phyloP scores from a whole-genome alignment of 768 basidiomycete genomes.

The Phylloporus scabripes region DNA sequence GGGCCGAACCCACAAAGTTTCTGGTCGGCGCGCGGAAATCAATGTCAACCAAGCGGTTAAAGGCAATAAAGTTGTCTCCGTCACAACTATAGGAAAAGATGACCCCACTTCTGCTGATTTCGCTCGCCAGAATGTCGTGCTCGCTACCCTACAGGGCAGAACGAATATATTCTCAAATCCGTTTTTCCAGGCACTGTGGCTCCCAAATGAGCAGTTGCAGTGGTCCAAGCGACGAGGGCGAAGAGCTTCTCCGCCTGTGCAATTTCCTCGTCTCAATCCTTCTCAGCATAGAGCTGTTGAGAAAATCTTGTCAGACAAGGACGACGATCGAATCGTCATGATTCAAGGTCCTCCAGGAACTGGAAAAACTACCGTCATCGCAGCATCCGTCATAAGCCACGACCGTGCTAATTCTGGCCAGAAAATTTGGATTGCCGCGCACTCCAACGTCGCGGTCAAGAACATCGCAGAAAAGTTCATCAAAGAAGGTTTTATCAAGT shows the following conservation, averaged over 20 bases:
- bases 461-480: conserved; percentile 46
- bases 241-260: not conserved
- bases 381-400: conserved; percentile 30
- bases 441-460: conserved; percentile 49
- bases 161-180: conserved; percentile 16
- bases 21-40: conserved; percentile 37
- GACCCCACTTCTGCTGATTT: conserved; percentile 52
- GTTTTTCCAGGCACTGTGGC: conserved; percentile 28
- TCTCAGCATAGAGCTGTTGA: conserved; percentile 28
- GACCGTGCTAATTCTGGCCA: conserved; percentile 4
- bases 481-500: conserved; percentile 28
- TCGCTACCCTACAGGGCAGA: conserved; percentile 14
- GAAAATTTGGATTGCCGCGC: conserved; percentile 39
- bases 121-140: conserved; percentile 19
- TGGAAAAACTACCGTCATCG: conserved; percentile 42
- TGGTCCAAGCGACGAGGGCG: conserved; percentile 12
- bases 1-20: conserved; percentile 20
- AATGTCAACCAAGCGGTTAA: conserved; percentile 19
- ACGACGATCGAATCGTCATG: conserved; percentile 20
- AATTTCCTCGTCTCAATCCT: conserved; percentile 14
- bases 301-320: conserved; percentile 25
- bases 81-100: conserved; percentile 51
- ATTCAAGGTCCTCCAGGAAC: conserved; percentile 39
- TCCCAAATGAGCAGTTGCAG: conserved; percentile 10
- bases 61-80: conserved; percentile 18